Base-by-base conservation (phyloP, 306 rosid species). In the Dryas octopetala region DNA sequence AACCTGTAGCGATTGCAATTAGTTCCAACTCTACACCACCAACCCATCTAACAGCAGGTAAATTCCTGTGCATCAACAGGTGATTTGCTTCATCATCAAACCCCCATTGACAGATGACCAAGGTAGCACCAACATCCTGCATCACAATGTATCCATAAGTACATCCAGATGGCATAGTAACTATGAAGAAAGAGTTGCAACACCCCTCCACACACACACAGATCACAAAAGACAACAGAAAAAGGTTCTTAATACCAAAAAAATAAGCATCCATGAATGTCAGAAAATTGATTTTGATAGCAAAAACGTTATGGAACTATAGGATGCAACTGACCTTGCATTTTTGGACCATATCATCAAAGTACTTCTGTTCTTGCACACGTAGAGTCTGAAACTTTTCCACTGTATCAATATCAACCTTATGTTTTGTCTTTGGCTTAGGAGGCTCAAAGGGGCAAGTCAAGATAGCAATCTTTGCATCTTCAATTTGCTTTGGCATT, bases 381-480 rank as follows among this genome's bases (percentile, higher is more conserved):
- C 98, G 88, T 50, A 96, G 83, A 1, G 97, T 92, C 76, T 96
- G 96, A 75, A 96, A 96, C 90, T 92, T 96, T 76, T 96, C 97
- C 75, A 92, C 98, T 12, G 99, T 81, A 68, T 96, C 99, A 82
- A 96, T 89, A 70, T 96, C 98, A 74, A 96, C 99, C 96, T 96
- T 96, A 92, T 96, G 99, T 81, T 96, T 96, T 47, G 99, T 96
- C 87, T 96, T 96, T 69, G 98, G 99, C 71, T 96, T 96, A 0
- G 98, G 99, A 66, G 99, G 99, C 88, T 96, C 99, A 89, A 96
- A 96, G 77, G 99, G 90, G 74, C 99, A 96, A 74, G 98, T 96
- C 90, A 96, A 79, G 59, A 96, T 92, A 59, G 99, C 99, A 84
- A 92, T 96, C 49, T 90, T 86, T 67, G 98, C 98, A 90, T 96